Base-by-base conservation (phyloP, 345 rosid species). In the Laguncularia racemosa region DNA sequence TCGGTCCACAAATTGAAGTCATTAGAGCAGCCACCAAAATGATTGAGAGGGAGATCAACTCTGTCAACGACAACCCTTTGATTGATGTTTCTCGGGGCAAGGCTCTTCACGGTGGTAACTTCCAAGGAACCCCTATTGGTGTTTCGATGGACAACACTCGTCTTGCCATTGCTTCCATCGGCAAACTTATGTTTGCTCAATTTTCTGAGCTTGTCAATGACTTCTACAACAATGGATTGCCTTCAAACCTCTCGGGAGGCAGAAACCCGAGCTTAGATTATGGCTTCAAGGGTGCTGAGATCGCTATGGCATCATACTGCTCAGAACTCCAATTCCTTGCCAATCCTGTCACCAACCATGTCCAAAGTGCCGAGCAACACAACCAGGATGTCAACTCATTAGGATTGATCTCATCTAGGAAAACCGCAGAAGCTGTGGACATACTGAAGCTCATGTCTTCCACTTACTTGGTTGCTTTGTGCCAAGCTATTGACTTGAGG, bases 81-180 rank as follows among this genome's bases (percentile, higher is more conserved):
- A 63, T 63, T 19, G 75, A 71, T 40, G 75, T 71, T 18, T 57
- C 67, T 2, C 56, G 75, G 56, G 57, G 13, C 63, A 65, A 60
- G 48, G 75, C 75, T 49, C 48, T 71, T 14, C 75, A 71, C 3
- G 75, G 75, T 9, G 75, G 75, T 38, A 71, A 71, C 70, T 71
- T 71, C 63, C 75, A 71, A 59, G 75, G 75, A 18, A 71, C 75
- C 45, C 75, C 75, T 13, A 71, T 71, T 28, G 75, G 75, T 12
- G 75, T 71, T 1, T 56, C 75, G 9, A 71, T 71, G 75, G 75
- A 71, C 52, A 71, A 71, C 46, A 56, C 63, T 13, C 53, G 75
- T 10, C 54, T 71, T 5, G 75, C 75, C 0, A 20, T 71, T 9
- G 75, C 75, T 0, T 52, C 75, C 4, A 66, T 71, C 16, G 67